These are phyloP conservation scores for Microascus cirrosus DNA, from an alignment of 2,329 filamentous ascomycete genomes.

Conservation along the genomic window DNA sequence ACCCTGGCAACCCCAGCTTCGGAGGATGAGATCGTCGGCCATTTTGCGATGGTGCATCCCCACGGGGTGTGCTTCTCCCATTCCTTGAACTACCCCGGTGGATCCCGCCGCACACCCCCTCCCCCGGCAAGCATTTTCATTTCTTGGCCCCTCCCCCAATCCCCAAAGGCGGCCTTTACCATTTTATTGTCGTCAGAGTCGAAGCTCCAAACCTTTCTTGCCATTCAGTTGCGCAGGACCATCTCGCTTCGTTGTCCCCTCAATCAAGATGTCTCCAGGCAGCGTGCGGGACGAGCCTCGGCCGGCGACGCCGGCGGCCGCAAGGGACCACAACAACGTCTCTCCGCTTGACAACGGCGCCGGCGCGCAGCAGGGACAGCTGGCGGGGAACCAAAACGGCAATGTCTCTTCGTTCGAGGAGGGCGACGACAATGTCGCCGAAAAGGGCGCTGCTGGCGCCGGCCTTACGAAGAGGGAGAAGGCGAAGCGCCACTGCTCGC, in stretches of 20 bases:
- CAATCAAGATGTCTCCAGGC: neutral
- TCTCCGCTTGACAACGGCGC: neutral
- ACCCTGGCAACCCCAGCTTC: neutral
- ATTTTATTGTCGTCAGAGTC: neutral
- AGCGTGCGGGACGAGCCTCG: neutral
- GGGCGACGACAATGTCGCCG: neutral
- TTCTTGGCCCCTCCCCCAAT: neutral
- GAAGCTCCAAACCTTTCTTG: neutral
- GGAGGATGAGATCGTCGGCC: neutral
- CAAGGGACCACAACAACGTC: neutral
- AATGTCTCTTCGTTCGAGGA: neutral
- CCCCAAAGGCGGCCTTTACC: neutral
- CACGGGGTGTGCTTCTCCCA: neutral
- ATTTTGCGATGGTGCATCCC: neutral
- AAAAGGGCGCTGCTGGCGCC: neutral
- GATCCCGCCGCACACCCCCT: neutral
- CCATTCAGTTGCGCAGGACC: neutral
- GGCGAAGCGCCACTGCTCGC: neutral
- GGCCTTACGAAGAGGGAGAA: neutral
- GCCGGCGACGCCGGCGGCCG: no score
- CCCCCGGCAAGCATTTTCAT: neutral
- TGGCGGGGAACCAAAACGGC: neutral
- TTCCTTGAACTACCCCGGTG: neutral
- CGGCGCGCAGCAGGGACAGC: neutral
- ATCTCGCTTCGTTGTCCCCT: neutral